A percentile compares a stretch with the other conserved stretches of the same genome.
Conservation (phyloP, 2,329 filamentous ascomycete genomes). For the Stemphylium lycopersici region DNA sequence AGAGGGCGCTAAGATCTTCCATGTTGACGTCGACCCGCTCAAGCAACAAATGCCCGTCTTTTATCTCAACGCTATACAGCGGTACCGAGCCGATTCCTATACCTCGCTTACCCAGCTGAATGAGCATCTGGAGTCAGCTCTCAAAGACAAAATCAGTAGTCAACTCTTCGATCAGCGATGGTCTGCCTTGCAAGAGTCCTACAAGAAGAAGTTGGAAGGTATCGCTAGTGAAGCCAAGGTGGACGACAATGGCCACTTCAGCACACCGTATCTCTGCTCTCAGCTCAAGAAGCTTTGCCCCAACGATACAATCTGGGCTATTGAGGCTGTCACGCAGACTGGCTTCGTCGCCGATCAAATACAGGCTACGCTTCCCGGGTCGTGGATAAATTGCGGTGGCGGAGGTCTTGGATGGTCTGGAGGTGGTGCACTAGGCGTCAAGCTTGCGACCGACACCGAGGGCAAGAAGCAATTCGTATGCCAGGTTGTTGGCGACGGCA, state of each 20-base stretch:
- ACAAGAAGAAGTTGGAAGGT: constrained; percentile 63
- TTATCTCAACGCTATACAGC: constrained; percentile 60
- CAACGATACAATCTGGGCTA: constrained; percentile 71
- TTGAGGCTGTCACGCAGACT: constrained; percentile 80
- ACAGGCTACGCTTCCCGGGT: constrained; percentile 69
- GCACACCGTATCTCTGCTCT: constrained; percentile 62
- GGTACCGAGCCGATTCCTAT: constrained; percentile 59
- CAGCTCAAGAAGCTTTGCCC: constrained; percentile 65
- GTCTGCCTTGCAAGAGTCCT: constrained; percentile 61
- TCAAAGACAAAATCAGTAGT: constrained; percentile 48
- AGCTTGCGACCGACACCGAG: constrained; percentile 67
- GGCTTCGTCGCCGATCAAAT: constrained; percentile 73
- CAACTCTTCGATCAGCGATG: constrained; percentile 56
- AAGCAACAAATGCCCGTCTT: constrained; percentile 67
- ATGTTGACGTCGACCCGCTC: constrained; percentile 70
- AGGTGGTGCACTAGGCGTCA: constrained; percentile 75
- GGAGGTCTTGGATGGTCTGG: constrained; percentile 83
- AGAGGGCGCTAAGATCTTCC: constrained; percentile 63
- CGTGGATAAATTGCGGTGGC: constrained; percentile 81
- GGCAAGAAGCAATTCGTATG: constrained; percentile 49
- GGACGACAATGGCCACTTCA: constrained; percentile 66
- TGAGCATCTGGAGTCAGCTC: constrained; percentile 59
- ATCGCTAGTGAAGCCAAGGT: constrained; percentile 67
- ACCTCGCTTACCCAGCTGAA: constrained; percentile 73
- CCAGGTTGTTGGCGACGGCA: constrained; percentile 69